Base-by-base conservation (phyloP, 2,329 filamentous ascomycete species). In the Penicillium sp. region DNA sequence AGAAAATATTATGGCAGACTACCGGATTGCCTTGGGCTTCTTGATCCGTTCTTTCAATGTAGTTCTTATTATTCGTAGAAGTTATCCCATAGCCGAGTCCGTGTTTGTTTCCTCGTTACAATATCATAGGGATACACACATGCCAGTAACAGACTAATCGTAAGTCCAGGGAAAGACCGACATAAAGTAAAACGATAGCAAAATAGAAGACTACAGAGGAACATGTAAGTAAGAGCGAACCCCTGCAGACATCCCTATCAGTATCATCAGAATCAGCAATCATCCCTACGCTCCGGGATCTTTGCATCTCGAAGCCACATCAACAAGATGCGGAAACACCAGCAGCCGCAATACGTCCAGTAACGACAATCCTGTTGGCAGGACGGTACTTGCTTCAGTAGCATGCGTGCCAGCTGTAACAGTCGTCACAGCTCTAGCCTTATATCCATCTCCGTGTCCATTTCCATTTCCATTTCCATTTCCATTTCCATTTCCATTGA, bases 331-430 rank as follows among this genome's bases (percentile, higher is more conserved):
- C 25, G 51, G 51, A 20, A 53, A 47, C 5, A 29, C 35, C 25
- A 53, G 25, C 48, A 48, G 27, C 6, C 33, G 25, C 23, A 65
- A 26, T 29, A 59, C 37, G 37, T 47, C 47, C 29, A 55, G 18
- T 20, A 65, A 49, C 3, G 52, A 55, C 8, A 18, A 44, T 61
- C 91, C 91, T 72, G 94, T 90, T 1, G 91, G 91, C 65, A 96
- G 75, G 1, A 92, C 94, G 2, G 87, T 85, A 47, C 83, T 85
- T 11, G 93, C 93, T 71, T 94, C 89, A 0, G 92, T 96, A 74
- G 91, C 95, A 64, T 90, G 84, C 66, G 82, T 87, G 47, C 92
- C 90, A 27, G 96, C 81, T 61, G 89, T 94, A 31, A 96, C 89
- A 2, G 92, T 96, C 43, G 87, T 84, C 6, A 95, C 90, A 3